Conservation (phyloP, 2,329 filamentous ascomycete species). For the Penicillium expansum region DNA sequence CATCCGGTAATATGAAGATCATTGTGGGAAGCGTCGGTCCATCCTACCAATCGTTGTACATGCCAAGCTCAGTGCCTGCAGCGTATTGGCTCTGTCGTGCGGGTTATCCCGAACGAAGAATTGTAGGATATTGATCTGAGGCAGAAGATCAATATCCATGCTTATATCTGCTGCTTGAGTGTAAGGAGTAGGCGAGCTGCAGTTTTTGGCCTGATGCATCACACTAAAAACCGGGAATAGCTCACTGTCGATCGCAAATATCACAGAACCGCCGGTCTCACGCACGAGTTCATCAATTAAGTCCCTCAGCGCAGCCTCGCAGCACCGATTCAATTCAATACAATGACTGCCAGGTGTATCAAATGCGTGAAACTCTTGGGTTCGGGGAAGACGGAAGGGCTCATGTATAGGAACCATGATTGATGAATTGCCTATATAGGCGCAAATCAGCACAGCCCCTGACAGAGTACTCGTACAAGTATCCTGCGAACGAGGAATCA, state of each 20-base stretch:
- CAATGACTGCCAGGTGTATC: background rate
- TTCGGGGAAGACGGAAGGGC: background rate
- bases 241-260: slow-evolving; percentile 2
- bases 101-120: background rate
- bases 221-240: background rate
- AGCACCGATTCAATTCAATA: background rate
- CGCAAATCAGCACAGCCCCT: background rate
- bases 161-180: background rate
- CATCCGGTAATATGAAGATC: background rate
- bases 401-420: background rate
- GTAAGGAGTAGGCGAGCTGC: background rate
- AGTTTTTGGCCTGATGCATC: background rate
- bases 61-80: slow-evolving; percentile 17
- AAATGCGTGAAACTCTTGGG: no score
- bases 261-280: background rate
- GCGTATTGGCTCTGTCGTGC: background rate
- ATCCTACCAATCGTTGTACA: background rate
- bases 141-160: background rate
- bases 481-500: background rate
- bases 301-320: background rate
- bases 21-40: background rate
- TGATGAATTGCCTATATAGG: background rate
- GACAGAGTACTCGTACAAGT: background rate
- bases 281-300: background rate
- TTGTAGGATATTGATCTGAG: background rate